These are phyloP conservation scores for Metarhizium guizhouense DNA, from an alignment of 2,329 filamentous ascomycete species.

Conservation along the genomic window DNA sequence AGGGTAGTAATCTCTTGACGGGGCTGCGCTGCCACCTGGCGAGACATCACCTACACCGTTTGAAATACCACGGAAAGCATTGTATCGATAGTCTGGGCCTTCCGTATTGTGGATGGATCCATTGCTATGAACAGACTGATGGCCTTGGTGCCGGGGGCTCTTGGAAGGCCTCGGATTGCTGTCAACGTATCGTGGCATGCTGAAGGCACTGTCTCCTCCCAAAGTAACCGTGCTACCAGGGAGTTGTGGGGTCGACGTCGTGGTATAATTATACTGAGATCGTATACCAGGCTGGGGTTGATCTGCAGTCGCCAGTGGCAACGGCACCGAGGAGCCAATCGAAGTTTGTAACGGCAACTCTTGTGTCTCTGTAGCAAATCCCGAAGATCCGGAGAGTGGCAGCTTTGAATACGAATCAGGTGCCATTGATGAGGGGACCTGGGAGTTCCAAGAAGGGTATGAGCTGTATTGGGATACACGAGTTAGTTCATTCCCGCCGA, in stretches of 20 bases:
- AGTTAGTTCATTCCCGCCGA: neutral
- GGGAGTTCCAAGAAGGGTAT: conserved; percentile 48
- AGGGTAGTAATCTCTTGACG: conserved; percentile 44
- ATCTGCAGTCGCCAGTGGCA: conserved; percentile 40
- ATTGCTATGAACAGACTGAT: conserved; percentile 43
- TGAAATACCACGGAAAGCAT: conserved; percentile 28
- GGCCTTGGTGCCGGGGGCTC: conserved; percentile 44
- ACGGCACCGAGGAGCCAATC: conserved; percentile 42
- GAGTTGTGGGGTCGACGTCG: conserved; percentile 41
- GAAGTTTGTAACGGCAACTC: conserved; percentile 45
- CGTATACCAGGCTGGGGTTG: conserved; percentile 38
- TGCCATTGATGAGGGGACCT: conserved; percentile 40
- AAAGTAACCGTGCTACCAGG: conserved; percentile 29
- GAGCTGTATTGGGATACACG: conserved; percentile 48
- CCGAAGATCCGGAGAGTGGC: conserved; percentile 37
- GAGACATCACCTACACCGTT: conserved; percentile 22
- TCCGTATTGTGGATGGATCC: conserved; percentile 39
- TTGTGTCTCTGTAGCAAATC: conserved; percentile 41
- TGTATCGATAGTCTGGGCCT: conserved; percentile 48
- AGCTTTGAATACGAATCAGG: conserved; percentile 45
- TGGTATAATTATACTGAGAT: conserved; percentile 46
- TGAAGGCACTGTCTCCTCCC: conserved; percentile 37
- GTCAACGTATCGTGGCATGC: conserved; percentile 49
- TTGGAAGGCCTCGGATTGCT: conserved; percentile 43
- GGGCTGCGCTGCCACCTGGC: conserved; percentile 18